Percentiles rank a stretch among this genome's conserved stretches.
These are phyloP conservation scores for Candida saitoana DNA, from an alignment of 805 yeast genomes.

Conservation along the genomic window DNA sequence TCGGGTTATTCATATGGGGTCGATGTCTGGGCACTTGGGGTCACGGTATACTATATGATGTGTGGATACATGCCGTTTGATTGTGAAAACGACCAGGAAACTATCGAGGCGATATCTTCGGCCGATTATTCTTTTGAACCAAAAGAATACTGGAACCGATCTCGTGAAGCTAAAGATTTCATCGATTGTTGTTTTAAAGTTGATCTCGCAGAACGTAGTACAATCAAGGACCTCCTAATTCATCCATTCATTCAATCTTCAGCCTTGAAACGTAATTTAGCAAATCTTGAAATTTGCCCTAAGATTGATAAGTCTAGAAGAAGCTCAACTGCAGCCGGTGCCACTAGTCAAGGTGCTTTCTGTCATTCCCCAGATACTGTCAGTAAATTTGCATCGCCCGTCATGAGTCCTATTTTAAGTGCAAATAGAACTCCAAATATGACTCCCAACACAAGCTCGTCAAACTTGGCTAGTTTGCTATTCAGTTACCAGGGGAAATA, in stretches of 20 bases:
- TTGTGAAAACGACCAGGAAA: conserved; percentile 66
- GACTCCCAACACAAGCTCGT: neutral
- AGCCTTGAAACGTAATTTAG: neutral
- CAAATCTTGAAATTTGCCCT: neutral
- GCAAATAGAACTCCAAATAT: neutral
- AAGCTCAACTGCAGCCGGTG: conserved; percentile 10
- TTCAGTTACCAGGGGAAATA: too few relatives aligned
- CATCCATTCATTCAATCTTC: conserved; percentile 38
- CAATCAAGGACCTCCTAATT: conserved; percentile 38
- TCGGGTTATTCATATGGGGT: conserved; percentile 56
- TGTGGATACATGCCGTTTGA: conserved; percentile 78
- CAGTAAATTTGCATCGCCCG: conserved; percentile 23
- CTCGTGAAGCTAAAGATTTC: conserved; percentile 54
- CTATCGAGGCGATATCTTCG: conserved; percentile 54
- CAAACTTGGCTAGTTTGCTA: too few relatives aligned
- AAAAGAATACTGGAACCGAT: conserved; percentile 50
- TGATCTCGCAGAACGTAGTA: conserved; percentile 43
- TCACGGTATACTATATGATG: conserved; percentile 62
- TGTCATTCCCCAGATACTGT: conserved; percentile 26
- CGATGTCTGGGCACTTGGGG: conserved; percentile 78
- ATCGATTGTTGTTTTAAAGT: conserved; percentile 49
- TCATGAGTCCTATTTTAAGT: conserved; percentile 2
- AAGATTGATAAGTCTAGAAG: neutral
- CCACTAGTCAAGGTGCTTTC: conserved; percentile 20
- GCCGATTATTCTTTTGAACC: conserved; percentile 64